Evolutionary conservation across 768 basidiomycete species (phyloP), one percentile per base, ranked within the genome.

Genomic region (Suillus plorans): DNA sequence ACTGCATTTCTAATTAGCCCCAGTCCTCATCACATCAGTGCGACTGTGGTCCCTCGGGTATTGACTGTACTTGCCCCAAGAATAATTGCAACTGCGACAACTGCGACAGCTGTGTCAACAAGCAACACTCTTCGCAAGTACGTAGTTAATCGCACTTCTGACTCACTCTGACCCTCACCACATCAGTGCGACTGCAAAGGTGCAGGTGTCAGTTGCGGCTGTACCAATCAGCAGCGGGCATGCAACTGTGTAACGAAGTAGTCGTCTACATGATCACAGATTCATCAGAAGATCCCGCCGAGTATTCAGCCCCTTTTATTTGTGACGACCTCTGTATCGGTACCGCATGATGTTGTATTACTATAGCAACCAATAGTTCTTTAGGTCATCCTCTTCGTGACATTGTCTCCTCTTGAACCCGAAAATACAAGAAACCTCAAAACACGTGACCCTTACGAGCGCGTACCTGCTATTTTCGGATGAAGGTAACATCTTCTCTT

Each of bases 81-180:
- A 70, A 69, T 61, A 68, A 69, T 49, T 79, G 78, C 44, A 31
- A 31, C 31, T 31, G 31, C 31, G 31, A 31, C 31, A 31, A 31
- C 49, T 79, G 78, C 67, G 22, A 63, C 13, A 41, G 65, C 25
- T 79, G 78, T 65, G 64, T 64, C 6, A 79, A 79, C 45, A 73
- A 70, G 59, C 63, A 71, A 12, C 72, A 73, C 53, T 69, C 74
- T 22, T 34, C 55, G 22, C 69, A 76, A 57, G 73, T 71, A 49
- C 20, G 60, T 34, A 31, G 9, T 42, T 25, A 37, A 44, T 14
- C 13, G 34, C 45, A 7, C 6, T 3, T 12, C 20, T 22, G 13
- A 5, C 36, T n/a, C 16, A 36, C 16, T 8, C 9, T 13, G n/a
- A 14, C 5, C 60, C 42, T 66, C 25, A n/a, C 18, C 37, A 5